Conservation (phyloP, 176 grass and related monocot species). For the Triticum dicoccoides region DNA sequence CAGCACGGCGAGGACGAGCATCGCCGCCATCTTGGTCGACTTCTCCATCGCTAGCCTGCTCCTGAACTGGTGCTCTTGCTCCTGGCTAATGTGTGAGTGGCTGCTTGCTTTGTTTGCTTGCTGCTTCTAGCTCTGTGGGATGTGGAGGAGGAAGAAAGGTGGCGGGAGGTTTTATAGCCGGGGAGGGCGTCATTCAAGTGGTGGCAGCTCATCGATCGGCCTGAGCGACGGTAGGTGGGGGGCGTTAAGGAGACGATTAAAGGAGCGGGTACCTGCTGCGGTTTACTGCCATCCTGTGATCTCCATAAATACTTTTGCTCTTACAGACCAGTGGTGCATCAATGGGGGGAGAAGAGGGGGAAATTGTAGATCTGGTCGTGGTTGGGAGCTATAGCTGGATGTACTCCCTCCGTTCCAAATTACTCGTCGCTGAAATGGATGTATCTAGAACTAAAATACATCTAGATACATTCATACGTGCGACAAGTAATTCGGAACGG, state of each 20-base stretch:
- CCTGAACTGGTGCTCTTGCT: background rate
- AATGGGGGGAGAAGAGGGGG: background rate
- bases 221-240: constrained; percentile 36
- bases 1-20: constrained; percentile 35
- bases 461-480: too few relatives aligned
- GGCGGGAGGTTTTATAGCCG: constrained; percentile 32
- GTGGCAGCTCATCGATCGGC: constrained; percentile 42
- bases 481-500: too few relatives aligned
- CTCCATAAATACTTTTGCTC: constrained; percentile 37
- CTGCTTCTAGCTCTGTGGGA: constrained; percentile 3
- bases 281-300: constrained; percentile 47
- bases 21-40: constrained; percentile 44
- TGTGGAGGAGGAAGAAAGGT: background rate
- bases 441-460: too few relatives aligned
- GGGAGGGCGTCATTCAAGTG: constrained; percentile 33
- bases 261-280: constrained; percentile 43
- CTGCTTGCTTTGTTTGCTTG: background rate
- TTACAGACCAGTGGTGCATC: constrained; percentile 18
- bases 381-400: background rate
- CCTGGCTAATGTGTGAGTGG: background rate
- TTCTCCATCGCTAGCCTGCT: constrained; percentile 45
- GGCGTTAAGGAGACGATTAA: constrained; percentile 36
- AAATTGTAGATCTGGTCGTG: constrained; percentile 22
- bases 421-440: too few relatives aligned
- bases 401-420: too few relatives aligned